Percentiles rank a stretch among this genome's conserved stretches.
Evolutionary conservation across 164 flowering plant species (phyloP).

Genomic region (Houttuynia cordata): DNA sequence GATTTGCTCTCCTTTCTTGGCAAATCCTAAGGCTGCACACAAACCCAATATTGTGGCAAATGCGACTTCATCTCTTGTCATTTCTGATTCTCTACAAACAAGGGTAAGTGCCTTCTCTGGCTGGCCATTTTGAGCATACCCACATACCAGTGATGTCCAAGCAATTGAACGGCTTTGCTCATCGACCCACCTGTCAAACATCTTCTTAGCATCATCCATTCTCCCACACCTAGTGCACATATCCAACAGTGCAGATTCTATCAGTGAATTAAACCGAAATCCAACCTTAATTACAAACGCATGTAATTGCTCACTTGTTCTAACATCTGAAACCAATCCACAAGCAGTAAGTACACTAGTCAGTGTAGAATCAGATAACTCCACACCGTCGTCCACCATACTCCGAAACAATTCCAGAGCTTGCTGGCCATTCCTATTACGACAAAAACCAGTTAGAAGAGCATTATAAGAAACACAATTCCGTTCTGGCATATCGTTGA

Average conservation of each 20-base stretch:
- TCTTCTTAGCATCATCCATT: slow-evolving; percentile 57
- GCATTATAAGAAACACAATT: slow-evolving; percentile 59
- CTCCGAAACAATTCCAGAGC: slow-evolving; percentile 46
- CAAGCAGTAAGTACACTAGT: slow-evolving; percentile 63
- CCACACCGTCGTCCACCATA: slow-evolving; percentile 55
- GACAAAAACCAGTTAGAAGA: slow-evolving; percentile 54
- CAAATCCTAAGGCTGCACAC: slow-evolving; percentile 64
- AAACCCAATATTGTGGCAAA: slow-evolving; percentile 48
- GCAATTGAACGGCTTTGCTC: slow-evolving; percentile 23
- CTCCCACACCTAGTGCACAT: slow-evolving; percentile 74
- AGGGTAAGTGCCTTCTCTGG: slow-evolving; percentile 53
- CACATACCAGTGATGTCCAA: slow-evolving; percentile 71
- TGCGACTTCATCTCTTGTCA: slow-evolving; percentile 49
- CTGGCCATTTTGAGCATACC: slow-evolving; percentile 64
- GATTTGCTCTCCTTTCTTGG: slow-evolving; percentile 63
- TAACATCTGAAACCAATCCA: slow-evolving; percentile 32
- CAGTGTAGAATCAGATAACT: slow-evolving; percentile 56
- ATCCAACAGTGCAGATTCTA: slow-evolving; percentile 67
- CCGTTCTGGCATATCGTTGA: slow-evolving; percentile 56
- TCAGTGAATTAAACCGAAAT: slow-evolving; percentile 33
- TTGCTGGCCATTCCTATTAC: slow-evolving; percentile 38
- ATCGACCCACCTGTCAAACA: slow-evolving; percentile 31
- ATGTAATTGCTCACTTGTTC: slow-evolving; percentile 58
- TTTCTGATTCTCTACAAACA: slow-evolving; percentile 28
- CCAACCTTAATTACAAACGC: slow-evolving; percentile 68